Evolutionary conservation across 306 rosid genomes (phyloP).

Genomic region (Vachellia collinsii): DNA sequence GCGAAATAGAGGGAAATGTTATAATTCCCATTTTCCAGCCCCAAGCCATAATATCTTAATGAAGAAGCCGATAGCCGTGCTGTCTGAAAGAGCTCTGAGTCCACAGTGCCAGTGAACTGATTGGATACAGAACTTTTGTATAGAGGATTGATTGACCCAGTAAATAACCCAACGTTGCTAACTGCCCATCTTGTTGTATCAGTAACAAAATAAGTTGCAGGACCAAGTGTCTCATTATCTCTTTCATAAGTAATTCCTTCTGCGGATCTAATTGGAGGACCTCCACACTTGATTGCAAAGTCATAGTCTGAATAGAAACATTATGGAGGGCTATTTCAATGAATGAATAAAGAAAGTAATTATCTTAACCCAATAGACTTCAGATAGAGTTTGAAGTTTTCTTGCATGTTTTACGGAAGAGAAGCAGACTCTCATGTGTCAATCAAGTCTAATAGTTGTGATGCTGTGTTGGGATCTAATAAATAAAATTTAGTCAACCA

Average conservation of each 20-base stretch:
- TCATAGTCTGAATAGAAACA: constrained; percentile 51
- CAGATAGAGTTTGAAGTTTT: no score
- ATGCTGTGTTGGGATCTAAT: no score
- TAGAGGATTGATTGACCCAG: constrained; percentile 26
- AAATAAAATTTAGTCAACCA: no score
- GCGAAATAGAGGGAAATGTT: constrained; percentile 71
- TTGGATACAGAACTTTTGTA: constrained; percentile 37
- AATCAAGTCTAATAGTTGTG: no score
- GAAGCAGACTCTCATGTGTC: no score
- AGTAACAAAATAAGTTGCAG: constrained; percentile 69
- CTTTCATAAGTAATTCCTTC: constrained; percentile 46
- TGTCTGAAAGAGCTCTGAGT: constrained; percentile 67
- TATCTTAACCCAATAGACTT: no score
- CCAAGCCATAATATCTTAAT: constrained; percentile 78
- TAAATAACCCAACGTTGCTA: constrained; percentile 73
- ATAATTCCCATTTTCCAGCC: constrained; percentile 72
- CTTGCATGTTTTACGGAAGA: no score
- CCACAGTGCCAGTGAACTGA: constrained; percentile 52
- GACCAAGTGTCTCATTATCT: constrained; percentile 67
- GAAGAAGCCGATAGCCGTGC: constrained; percentile 82
- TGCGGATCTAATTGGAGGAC: constrained; percentile 45
- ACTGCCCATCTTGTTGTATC: constrained; percentile 65
- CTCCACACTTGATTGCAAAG: constrained; percentile 76
- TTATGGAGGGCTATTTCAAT: not conserved
- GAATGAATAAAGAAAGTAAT: not conserved